These are phyloP conservation scores for Penicillium sp. DNA, from an alignment of 2,329 filamentous ascomycete genomes.

Conservation along the genomic window DNA sequence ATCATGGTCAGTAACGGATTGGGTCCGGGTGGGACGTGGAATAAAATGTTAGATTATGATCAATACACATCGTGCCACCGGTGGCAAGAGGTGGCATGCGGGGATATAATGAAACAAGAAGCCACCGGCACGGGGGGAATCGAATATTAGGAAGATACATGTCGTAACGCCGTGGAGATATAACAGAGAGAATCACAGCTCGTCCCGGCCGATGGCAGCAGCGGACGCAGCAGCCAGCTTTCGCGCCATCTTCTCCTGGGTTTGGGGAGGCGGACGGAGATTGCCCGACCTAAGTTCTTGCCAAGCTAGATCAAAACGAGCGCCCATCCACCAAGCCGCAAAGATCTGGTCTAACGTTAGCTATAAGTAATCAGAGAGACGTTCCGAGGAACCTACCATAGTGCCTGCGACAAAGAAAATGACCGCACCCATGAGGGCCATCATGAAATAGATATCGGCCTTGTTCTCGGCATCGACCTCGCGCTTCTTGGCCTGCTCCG, in stretches of 20 bases:
- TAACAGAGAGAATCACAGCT: constrained; percentile 38
- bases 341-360: constrained; percentile 59
- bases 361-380: neutral
- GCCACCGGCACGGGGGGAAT: constrained; percentile 28
- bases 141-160: constrained; percentile 24
- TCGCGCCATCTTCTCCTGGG: neutral
- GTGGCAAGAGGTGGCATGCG: constrained; percentile 13
- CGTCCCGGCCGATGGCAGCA: constrained; percentile 35
- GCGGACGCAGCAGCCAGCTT: neutral
- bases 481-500: constrained; percentile 57
- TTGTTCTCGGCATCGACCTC: constrained; percentile 51
- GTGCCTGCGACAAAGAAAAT: constrained; percentile 69
- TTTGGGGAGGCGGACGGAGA: constrained; percentile 40
- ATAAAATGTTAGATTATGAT: constrained; percentile 30
- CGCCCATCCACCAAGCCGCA: constrained; percentile 75
- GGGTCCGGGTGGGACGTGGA: neutral
- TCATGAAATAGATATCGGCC: constrained; percentile 62
- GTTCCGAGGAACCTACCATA: constrained; percentile 66
- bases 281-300: constrained; percentile 55
- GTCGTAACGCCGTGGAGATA: constrained; percentile 33
- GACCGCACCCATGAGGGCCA: constrained; percentile 69
- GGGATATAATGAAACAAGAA: constrained; percentile 30
- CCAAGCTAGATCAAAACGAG: constrained; percentile 73
- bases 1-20: neutral
- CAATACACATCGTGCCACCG: constrained; percentile 32